Percentiles rank a stretch among this genome's conserved stretches.
Conservation (phyloP, 2,329 filamentous ascomycete genomes). For the Monilinia laxa region DNA sequence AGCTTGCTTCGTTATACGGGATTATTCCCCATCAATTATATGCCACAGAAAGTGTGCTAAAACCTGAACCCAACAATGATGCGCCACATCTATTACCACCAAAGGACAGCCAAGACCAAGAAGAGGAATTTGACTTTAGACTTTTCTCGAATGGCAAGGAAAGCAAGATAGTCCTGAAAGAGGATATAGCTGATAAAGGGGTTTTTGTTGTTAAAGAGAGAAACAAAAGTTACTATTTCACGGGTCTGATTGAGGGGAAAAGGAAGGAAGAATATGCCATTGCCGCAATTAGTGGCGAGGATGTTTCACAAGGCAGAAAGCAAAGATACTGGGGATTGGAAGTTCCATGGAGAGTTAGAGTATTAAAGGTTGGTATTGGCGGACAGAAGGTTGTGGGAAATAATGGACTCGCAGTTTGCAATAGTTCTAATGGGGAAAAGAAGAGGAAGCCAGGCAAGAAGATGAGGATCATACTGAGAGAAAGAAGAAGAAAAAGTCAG, state of each 20-base stretch:
- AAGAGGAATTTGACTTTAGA: conserved; percentile 55
- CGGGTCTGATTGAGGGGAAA: conserved; percentile 42
- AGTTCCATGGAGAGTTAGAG: conserved; percentile 58
- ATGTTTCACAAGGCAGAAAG: conserved; percentile 48
- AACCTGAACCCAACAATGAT: conserved; percentile 34
- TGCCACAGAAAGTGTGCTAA: background rate
- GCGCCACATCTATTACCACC: conserved; percentile 17
- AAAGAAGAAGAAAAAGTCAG: conserved; percentile 44
- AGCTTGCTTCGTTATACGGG: conserved; percentile 35
- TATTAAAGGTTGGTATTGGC: conserved; percentile 41
- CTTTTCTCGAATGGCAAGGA: conserved; percentile 48
- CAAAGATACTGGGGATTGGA: conserved; percentile 57
- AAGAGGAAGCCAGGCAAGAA: conserved; percentile 58
- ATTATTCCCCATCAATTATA: conserved; percentile 18
- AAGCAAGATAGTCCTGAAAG: conserved; percentile 51
- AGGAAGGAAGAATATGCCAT: conserved; percentile 45
- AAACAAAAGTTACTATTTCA: conserved; percentile 53
- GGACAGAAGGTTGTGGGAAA: conserved; percentile 35
- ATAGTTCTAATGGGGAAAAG: conserved; percentile 29
- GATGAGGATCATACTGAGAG: conserved; percentile 52
- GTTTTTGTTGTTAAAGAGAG: conserved; percentile 45
- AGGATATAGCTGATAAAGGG: conserved; percentile 44
- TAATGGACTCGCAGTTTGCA: conserved; percentile 18
- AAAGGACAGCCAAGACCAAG: conserved; percentile 22
- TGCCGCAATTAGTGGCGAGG: conserved; percentile 54